Percentiles rank a stretch among this genome's conserved stretches.
Conservation (phyloP, 768 basidiomycete genomes). For the Collybia sp. region DNA sequence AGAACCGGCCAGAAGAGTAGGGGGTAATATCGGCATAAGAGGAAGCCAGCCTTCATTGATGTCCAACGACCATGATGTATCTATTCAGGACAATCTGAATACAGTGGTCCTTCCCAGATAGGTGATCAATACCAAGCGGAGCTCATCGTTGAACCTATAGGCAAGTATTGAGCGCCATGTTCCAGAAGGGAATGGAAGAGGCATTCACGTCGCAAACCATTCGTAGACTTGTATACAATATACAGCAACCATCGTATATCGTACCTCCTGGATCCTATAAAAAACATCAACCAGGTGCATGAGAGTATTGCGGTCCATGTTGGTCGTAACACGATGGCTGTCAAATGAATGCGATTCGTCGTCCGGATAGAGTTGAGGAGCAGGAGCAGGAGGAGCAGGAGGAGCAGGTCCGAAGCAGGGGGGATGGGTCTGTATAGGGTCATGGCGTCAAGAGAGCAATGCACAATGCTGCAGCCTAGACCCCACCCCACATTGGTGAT, state of each 20-base stretch:
- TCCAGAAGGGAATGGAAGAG: neutral
- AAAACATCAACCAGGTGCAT: too few relatives aligned
- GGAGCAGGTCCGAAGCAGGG: too few relatives aligned
- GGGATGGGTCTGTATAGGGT: too few relatives aligned
- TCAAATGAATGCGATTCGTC: too few relatives aligned
- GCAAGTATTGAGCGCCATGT: neutral
- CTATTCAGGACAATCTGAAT: conserved; percentile 9
- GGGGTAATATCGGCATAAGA: conserved; percentile 39
- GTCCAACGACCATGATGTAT: conserved; percentile 32
- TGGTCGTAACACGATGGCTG: too few relatives aligned
- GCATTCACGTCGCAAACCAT: conserved; percentile 30
- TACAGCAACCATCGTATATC: conserved; percentile 28
- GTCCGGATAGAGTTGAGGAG: too few relatives aligned
- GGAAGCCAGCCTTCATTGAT: conserved; percentile 33
- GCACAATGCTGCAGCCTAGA: too few relatives aligned
- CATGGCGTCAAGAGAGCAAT: too few relatives aligned
- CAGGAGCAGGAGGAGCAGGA: too few relatives aligned
- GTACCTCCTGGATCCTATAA: conserved; percentile 14
- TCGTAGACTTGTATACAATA: conserved; percentile 29
- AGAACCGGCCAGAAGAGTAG: conserved; percentile 29
- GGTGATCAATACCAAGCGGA: neutral
- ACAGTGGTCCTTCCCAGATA: too few relatives aligned
- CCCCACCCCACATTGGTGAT: too few relatives aligned
- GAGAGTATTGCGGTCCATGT: too few relatives aligned
- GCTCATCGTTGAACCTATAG: neutral